Percentiles rank a stretch among this genome's conserved stretches.
Evolutionary conservation across 495 filamentous ascomycete species (phyloP).

Genomic region (Parmelia sp.): DNA sequence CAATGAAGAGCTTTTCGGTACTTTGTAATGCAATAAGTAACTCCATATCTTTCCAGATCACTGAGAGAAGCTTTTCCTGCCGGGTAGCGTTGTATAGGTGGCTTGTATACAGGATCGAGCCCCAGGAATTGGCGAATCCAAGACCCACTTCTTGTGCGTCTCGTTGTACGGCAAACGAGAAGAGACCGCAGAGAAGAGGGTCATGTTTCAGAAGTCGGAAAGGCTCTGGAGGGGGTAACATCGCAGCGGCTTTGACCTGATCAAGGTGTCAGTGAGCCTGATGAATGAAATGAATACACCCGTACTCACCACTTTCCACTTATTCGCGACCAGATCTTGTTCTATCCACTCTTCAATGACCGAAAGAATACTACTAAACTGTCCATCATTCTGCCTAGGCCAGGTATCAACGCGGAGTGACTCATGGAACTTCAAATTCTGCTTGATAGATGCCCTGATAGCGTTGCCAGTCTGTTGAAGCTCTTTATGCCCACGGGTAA

Average conservation of each 20-base stretch:
- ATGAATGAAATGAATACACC: not conserved
- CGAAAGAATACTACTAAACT: slow-evolving; percentile 20
- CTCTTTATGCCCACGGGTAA: slow-evolving; percentile 17
- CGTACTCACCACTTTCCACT: slow-evolving; percentile 5
- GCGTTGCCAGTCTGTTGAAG: slow-evolving; percentile 20
- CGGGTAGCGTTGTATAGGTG: slow-evolving; percentile 38
- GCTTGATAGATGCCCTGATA: slow-evolving; percentile 27
- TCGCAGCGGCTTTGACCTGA: not conserved
- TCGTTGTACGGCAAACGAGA: slow-evolving; percentile 29
- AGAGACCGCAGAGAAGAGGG: slow-evolving; percentile 33
- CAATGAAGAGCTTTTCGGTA: slow-evolving; percentile 31
- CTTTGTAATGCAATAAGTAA: slow-evolving; percentile 24
- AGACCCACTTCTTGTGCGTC: slow-evolving; percentile 28
- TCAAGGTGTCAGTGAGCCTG: not conserved
- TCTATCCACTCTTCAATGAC: slow-evolving; percentile 22
- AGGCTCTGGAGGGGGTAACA: slow-evolving; percentile 14
- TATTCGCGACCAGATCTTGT: slow-evolving; percentile 23
- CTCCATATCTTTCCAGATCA: slow-evolving; percentile 36
- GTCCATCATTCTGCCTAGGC: slow-evolving; percentile 30
- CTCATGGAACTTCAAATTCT: slow-evolving; percentile 34
- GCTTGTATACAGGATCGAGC: slow-evolving; percentile 30
- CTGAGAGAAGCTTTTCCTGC: slow-evolving; percentile 26
- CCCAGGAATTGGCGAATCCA: slow-evolving; percentile 32
- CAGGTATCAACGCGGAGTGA: slow-evolving; percentile 32
- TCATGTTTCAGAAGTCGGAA: slow-evolving; percentile 26